Conservation (phyloP, 768 basidiomycete genomes). For the Floccularia luteovirens region DNA sequence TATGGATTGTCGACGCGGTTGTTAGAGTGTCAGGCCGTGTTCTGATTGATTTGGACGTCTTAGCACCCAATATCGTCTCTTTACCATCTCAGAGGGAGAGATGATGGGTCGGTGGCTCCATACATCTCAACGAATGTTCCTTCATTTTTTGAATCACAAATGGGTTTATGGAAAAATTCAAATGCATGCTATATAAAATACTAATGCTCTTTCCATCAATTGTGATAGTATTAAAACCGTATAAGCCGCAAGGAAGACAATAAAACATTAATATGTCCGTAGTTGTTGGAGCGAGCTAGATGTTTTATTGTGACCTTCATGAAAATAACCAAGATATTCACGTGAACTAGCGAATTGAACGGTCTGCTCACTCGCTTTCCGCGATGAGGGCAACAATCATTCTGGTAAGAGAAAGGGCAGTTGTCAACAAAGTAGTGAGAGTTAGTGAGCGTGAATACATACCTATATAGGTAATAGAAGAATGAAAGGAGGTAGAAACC, state of each 20-base stretch:
- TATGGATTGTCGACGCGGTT: constrained; percentile 43
- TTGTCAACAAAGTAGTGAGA: constrained; percentile 2
- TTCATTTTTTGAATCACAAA: constrained; percentile 1
- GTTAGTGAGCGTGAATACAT: constrained; percentile 17
- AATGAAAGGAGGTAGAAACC: constrained; percentile 89
- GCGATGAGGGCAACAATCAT: constrained; percentile 87
- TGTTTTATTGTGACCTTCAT: no score
- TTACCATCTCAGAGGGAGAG: constrained; percentile 28
- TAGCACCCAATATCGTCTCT: constrained; percentile 66
- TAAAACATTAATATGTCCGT: no score
- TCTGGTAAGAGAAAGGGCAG: constrained; percentile 25
- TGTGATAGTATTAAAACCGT: no score
- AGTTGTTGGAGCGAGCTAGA: no score
- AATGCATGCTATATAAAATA: no score
- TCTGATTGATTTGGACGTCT: constrained; percentile 72
- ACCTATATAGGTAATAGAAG: constrained; percentile 91
- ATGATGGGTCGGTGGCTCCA: constrained; percentile 77
- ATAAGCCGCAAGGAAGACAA: no score
- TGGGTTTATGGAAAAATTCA: no score
- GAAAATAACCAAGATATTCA: no score
- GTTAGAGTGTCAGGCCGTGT: constrained; percentile 91
- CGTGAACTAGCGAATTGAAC: no score
- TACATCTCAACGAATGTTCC: constrained; percentile 21
- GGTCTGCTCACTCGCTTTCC: constrained; percentile 53
- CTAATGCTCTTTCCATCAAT: no score